These are phyloP conservation scores for Candida tunisiensis DNA, from an alignment of 1,139 yeast genomes.

Conservation along the genomic window DNA sequence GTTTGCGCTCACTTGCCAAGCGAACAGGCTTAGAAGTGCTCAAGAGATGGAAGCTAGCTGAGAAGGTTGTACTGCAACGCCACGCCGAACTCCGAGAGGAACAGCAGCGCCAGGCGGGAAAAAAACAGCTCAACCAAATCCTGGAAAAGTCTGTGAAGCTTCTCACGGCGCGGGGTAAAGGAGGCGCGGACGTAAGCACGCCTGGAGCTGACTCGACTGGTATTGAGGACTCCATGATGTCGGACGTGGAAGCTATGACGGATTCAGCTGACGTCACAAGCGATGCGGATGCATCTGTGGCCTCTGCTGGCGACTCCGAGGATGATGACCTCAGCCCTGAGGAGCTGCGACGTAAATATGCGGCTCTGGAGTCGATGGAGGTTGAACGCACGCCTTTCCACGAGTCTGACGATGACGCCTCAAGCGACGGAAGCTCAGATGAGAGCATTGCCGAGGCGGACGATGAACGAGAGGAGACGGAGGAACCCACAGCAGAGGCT, in stretches of 20 bases:
- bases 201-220: constrained; percentile 2
- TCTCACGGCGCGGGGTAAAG: constrained; percentile 52
- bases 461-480: constrained; percentile 5
- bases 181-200: constrained; percentile 6
- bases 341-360: constrained; percentile 48
- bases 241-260: constrained; percentile 1
- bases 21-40: constrained; percentile 71
- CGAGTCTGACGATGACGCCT: constrained; percentile 6
- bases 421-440: constrained; percentile 2
- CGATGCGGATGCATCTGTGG: constrained; percentile 8
- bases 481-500: constrained; percentile 6
- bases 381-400: constrained; percentile 1
- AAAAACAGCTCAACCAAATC: constrained; percentile 77
- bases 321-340: constrained; percentile 50
- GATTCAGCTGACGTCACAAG: constrained; percentile 7
- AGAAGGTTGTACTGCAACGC: constrained; percentile 46
- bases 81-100: constrained; percentile 20
- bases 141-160: constrained; percentile 83
- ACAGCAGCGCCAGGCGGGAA: constrained; percentile 57
- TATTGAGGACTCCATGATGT: background rate
- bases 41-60: constrained; percentile 84
- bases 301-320: constrained; percentile 12
- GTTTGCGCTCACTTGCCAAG: constrained; percentile 50
- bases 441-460: constrained; percentile 3
- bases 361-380: constrained; percentile 24